Evolutionary conservation across 139 green algal genomes (phyloP), one percentile per base, ranked within the genome.

Genomic region (Volvox africanus): DNA sequence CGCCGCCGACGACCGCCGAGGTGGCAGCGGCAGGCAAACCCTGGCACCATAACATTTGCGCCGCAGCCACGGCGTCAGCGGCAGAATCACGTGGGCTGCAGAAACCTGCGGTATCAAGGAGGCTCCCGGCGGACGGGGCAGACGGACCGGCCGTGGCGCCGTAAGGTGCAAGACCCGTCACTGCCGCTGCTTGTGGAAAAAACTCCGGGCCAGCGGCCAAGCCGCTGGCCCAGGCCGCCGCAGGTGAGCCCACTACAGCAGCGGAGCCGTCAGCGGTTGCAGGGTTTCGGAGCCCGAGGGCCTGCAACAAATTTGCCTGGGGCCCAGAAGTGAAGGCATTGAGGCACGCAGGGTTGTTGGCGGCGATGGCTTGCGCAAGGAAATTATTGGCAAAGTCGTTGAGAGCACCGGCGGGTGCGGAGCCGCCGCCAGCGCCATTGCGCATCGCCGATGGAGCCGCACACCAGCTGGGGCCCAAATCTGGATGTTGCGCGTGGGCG

Each of bases 361-460:
- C 71, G 71, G 71, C 71, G 71, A 79, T n/a, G 71, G 71, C 71
- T 32, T 79, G 71, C 14, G 28, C 24, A 18, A 79, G 71, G 71
- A 79, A 36, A 30, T 33, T 79, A 21, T 79, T 79, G 24, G 71
- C 71, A 30, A 79, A 21, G 71, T 79, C 71, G 71, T 79, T 79
- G 26, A 79, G 20, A 2, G 71, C 71, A 21, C 71, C 71, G 71
- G 71, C 17, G 71, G 71, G 18, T 16, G 71, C 71, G 71, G 71
- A 18, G 71, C 26, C 71, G 71, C 26, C 28, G 71, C 26, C 71
- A 30, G 71, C 71, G 67, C 67, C 67, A 28, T 75, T 75, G 67
- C 67, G 44, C 44, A 55, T 55, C 44, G 44, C 44, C 44, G 44
- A 55, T 55, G 44, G 44, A 55, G 44, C 44, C 44, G 44, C 9